Conservation (phyloP, 2,329 filamentous ascomycete genomes). For the Helotiales sp. region DNA sequence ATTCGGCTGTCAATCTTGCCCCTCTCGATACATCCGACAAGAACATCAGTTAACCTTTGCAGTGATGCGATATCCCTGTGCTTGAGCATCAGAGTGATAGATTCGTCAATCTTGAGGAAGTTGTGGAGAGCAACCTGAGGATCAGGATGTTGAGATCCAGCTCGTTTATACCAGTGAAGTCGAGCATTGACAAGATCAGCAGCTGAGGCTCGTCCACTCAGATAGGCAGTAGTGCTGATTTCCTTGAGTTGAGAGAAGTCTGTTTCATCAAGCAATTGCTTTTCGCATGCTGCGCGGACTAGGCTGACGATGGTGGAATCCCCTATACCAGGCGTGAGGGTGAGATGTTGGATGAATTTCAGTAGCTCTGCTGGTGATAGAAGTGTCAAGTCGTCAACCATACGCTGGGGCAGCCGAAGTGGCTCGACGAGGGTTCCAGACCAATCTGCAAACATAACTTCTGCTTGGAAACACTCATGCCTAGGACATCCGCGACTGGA, state of each 20-base stretch:
- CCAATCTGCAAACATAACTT: conserved; percentile 41
- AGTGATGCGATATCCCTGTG: conserved; percentile 17
- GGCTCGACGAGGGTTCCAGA: conserved; percentile 32
- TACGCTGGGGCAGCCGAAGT: conserved; percentile 33
- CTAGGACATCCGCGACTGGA: conserved; percentile 43
- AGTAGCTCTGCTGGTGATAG: conserved; percentile 37
- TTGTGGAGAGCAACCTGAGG: conserved; percentile 35
- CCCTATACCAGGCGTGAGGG: conserved; percentile 5
- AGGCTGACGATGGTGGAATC: conserved; percentile 13
- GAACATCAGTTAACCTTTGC: conserved; percentile 15
- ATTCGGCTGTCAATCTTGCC: conserved; percentile 43
- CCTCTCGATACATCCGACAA: conserved; percentile 11
- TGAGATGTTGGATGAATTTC: conserved; percentile 20
- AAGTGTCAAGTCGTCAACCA: conserved; percentile 42
- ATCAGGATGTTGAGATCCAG: conserved; percentile 38
- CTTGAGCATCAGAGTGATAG: conserved; percentile 18
- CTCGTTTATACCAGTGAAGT: conserved; percentile 43
- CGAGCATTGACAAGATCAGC: conserved; percentile 39
- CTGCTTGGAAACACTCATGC: conserved; percentile 41
- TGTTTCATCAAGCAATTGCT: conserved; percentile 19
- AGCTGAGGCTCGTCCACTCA: conserved; percentile 39
- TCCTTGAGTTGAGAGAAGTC: conserved; percentile 38
- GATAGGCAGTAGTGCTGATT: conserved; percentile 40
- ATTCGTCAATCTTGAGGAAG: conserved; percentile 38
- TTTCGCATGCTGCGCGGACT: conserved; percentile 15